Percentiles rank a stretch among this genome's conserved stretches.
Conservation (phyloP, 2,329 filamentous ascomycete genomes). For the Neopestalotiopsis sp. region DNA sequence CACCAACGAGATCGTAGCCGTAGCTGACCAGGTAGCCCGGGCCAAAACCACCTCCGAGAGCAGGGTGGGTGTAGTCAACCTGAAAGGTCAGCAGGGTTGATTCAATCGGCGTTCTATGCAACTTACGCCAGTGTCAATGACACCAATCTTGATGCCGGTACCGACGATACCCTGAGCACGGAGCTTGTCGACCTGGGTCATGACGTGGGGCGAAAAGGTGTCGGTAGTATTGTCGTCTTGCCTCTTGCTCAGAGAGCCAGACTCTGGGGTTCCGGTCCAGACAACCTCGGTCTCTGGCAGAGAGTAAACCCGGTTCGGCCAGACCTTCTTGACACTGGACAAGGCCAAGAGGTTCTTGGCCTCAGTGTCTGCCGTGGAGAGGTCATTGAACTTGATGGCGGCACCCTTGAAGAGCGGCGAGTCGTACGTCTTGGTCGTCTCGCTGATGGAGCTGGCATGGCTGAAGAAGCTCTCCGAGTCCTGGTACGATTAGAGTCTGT, state of each 20-base stretch:
- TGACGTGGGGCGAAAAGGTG: conserved; percentile 56
- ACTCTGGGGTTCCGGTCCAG: conserved; percentile 45
- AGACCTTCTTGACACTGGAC: conserved; percentile 54
- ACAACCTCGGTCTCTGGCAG: conserved; percentile 51
- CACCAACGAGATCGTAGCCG: conserved; percentile 64
- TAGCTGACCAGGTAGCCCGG: conserved; percentile 61
- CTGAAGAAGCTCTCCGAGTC: conserved; percentile 47
- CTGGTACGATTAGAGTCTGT: conserved; percentile 29
- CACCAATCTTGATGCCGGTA: conserved; percentile 57
- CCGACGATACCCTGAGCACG: conserved; percentile 53
- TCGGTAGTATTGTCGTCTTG: conserved; percentile 38
- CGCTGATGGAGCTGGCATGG: conserved; percentile 45
- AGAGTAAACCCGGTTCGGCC: conserved; percentile 51
- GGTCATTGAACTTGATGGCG: conserved; percentile 57
- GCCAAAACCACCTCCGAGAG: conserved; percentile 69
- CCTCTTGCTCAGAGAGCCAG: conserved; percentile 37
- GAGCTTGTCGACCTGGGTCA: conserved; percentile 63
- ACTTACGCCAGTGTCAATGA: conserved; percentile 61
- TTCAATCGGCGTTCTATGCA: conserved; percentile 22
- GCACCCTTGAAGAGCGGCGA: conserved; percentile 60
- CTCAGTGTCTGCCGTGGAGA: conserved; percentile 48
- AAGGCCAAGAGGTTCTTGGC: conserved; percentile 47
- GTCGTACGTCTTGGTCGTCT: conserved; percentile 53
- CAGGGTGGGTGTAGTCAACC: conserved; percentile 68
- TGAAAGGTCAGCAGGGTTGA: conserved; percentile 26